Base-by-base conservation (phyloP, 1,284 basidiomycete species). In the Blastosporella zonata region DNA sequence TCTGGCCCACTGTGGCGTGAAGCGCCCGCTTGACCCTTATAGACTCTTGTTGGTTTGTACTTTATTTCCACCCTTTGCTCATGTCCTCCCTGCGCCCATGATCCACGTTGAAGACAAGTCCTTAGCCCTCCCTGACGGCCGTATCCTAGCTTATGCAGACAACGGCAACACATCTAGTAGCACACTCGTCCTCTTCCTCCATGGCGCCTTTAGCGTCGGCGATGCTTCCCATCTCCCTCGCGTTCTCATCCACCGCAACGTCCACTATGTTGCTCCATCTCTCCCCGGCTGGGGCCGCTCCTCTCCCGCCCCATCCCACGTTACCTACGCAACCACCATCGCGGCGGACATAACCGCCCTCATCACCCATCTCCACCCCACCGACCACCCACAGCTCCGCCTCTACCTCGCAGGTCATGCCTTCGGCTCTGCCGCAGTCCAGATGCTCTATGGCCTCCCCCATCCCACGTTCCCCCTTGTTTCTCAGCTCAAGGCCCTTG, bases 271-370 rank as follows among this genome's bases (percentile, higher is more conserved):
- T 35, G 67, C 71, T 6, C 78, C 77, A 0, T 75, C 79, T 3
- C 70, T 82, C 17, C 73, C 78, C 8, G 80, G 79, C 2, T 81
- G 79, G 77, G 72, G 78, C 1, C 66, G 67, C 37, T 74, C 80
- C 1, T 78, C 79, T 0, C 68, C 75, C 1, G 61, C 70, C 0
- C 57, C 59, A 3, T 50, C 64, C 4, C n/a, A n/a, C 29, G 52
- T 65, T 0, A 54, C 69, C 1, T 82, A 75, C 55, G 56, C 71
- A 40, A 59, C 67, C n/a, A 68, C 67, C n/a, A 63, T 83, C 47
- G 66, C 68, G 18, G 54, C 63, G 33, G 78, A 79, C 54, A 71
- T 75, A 48, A 69, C 70, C 1, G 62, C 69, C 6, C 65, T 84
- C 31, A 67, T 84, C 42, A 64, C 67, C 18, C 72, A 78, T 56